Evolutionary conservation across 1,139 yeast genomes (phyloP), one percentile per base, ranked within the genome.

Genomic region (Barnettozyma hawaiiensis): DNA sequence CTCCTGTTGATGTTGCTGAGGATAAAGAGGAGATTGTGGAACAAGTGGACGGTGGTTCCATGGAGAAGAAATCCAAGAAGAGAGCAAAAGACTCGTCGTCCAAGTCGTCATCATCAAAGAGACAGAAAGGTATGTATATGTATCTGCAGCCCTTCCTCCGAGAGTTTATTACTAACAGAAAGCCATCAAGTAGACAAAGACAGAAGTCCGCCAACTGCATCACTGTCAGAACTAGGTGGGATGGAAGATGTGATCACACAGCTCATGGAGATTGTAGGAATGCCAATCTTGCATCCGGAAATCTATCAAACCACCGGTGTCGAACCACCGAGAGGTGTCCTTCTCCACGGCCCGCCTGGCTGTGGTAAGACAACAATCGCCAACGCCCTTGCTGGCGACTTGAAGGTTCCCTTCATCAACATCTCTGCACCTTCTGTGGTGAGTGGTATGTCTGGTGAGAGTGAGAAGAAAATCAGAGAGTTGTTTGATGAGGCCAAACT

Each of bases 401-500:
- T 92, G 35, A 86, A 87, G 50, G 96, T 92, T 0, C 97, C 98
- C 0, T 92, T 94, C 58, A 78, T 92, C 23, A 83, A 85, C 39
- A 75, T 92, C 1, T 85, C 96, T 18, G 98, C 99, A 0, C 98
- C 98, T 1, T 85, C 96, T 1, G 87, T 94, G 7, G 97, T 92
- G 0, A 85, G 96, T 46, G 98, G 99, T n/a, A 92, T 92, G 98
- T 86, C 96, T n/a, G 98, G 98, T 36, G 99, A 92, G 63, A 81
- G 94, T 46, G 98, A 94, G 61, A 92, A 92, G 69, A 90, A 90
- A 60, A 71, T 92, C 15, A 71, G 98, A 49, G 98, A 92, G 49
- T 71, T 92, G 32, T 92, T 92, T 57, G 97, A 89, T 35, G 98
- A 94, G 59, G 98, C 98, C 3, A 85, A 83, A 57, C 57, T 75